Conservation (phyloP, 2,329 filamentous ascomycete genomes). For the Geosmithia morbida region DNA sequence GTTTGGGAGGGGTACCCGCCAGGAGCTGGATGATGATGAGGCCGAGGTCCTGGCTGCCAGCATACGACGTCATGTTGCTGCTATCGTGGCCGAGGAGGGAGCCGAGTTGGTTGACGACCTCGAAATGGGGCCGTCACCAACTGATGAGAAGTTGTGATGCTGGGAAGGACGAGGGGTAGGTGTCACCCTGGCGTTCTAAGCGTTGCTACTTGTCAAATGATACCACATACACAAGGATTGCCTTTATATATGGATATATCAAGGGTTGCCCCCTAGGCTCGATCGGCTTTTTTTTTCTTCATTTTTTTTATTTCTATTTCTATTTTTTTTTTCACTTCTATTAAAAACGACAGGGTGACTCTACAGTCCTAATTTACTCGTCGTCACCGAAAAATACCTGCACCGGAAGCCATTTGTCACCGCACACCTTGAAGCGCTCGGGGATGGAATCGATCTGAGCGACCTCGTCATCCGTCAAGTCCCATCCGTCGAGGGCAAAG, state of each 20-base stretch:
- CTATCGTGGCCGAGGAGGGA: constrained; percentile 28
- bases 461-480: constrained; percentile 59
- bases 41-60: constrained; percentile 42
- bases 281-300: no score
- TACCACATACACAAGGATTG: not conserved
- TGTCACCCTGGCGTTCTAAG: no score
- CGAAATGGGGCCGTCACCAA: not conserved
- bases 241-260: no score
- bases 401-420: constrained; percentile 57
- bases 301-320: no score
- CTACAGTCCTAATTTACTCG: no score
- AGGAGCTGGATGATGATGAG: constrained; percentile 66
- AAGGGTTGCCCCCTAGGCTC: no score
- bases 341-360: no score
- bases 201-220: no score
- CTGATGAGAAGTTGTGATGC: constrained; percentile 20
- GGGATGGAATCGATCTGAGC: constrained; percentile 50
- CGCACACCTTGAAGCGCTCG: constrained; percentile 73
- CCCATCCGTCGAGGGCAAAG: constrained; percentile 61
- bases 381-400: constrained; percentile 78
- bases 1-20: constrained; percentile 61
- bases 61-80: constrained; percentile 33
- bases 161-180: not conserved
- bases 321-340: no score
- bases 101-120: constrained; percentile 7